These are phyloP conservation scores for Diplotaxis tenuifolia DNA, from an alignment of 345 rosid species.

Conservation along the genomic window DNA sequence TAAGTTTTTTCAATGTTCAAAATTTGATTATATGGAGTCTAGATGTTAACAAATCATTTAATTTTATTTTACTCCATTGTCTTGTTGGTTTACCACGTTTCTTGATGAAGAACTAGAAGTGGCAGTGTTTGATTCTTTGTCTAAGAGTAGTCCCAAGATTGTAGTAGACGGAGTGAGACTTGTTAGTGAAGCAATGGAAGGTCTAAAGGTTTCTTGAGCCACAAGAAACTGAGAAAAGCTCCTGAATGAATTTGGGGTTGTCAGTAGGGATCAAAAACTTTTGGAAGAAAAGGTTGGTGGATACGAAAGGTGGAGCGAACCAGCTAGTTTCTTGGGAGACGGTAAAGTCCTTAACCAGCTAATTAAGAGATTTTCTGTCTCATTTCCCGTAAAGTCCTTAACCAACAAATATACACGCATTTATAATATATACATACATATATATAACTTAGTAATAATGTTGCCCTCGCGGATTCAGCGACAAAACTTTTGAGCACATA, in stretches of 20 bases:
- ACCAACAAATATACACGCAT: too few species aligned
- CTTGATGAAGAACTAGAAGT: slow-evolving; percentile 49
- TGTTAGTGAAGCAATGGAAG: slow-evolving; percentile 29
- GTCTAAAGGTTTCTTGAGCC: slow-evolving; percentile 24
- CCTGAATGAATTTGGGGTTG: slow-evolving; percentile 9
- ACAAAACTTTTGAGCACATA: slow-evolving; percentile 15
- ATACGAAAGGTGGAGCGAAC: neutral
- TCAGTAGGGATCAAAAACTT: neutral
- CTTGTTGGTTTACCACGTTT: slow-evolving; percentile 44
- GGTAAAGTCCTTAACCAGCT: too few species aligned
- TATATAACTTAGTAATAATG: too few species aligned
- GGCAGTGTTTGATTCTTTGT: slow-evolving; percentile 59
- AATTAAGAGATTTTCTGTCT: too few species aligned
- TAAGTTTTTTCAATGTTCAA: neutral
- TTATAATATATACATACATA: too few species aligned
- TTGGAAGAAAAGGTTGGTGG: neutral
- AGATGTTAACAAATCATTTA: too few species aligned
- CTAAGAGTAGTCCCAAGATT: slow-evolving; percentile 36
- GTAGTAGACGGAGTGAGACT: slow-evolving; percentile 32
- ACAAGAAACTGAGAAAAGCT: slow-evolving; percentile 27
- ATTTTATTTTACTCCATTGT: slow-evolving; percentile 21
- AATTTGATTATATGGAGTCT: too few species aligned
- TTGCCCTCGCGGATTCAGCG: too few species aligned
- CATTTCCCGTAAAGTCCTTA: too few species aligned
- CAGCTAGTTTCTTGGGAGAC: slow-evolving; percentile 2